These are phyloP conservation scores for Thielaviopsis cerberus DNA, from an alignment of 2,329 filamentous ascomycete genomes.

Conservation along the genomic window DNA sequence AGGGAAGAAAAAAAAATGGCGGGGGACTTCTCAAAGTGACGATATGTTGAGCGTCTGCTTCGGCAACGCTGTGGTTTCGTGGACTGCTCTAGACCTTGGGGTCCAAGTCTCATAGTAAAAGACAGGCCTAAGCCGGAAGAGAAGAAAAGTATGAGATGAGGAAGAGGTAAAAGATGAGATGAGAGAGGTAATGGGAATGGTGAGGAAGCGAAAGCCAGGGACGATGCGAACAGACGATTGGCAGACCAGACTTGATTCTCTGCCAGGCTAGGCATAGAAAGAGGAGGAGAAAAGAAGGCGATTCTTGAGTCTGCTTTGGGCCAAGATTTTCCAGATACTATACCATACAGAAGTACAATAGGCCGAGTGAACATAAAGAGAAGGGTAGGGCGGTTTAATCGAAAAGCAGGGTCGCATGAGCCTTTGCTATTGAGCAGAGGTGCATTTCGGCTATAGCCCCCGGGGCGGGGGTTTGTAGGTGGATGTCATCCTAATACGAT, in stretches of 20 bases:
- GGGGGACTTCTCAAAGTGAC: neutral
- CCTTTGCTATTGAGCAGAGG: too few relatives aligned
- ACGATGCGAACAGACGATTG: neutral
- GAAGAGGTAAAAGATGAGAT: neutral
- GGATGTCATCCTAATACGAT: too few relatives aligned
- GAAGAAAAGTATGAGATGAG: neutral
- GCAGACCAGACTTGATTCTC: too few relatives aligned
- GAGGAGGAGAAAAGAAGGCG: neutral
- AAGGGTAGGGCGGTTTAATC: too few relatives aligned
- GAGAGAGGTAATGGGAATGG: neutral
- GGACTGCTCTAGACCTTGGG: neutral
- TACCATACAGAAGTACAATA: too few relatives aligned
- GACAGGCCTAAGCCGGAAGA: too few relatives aligned
- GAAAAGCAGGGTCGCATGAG: too few relatives aligned
- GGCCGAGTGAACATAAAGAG: too few relatives aligned
- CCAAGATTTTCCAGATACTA: too few relatives aligned
- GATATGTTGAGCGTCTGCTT: neutral
- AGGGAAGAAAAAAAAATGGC: neutral
- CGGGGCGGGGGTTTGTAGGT: too few relatives aligned
- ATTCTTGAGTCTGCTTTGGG: neutral
- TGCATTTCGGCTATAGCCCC: too few relatives aligned
- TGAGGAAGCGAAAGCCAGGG: neutral
- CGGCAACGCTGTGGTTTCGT: neutral
- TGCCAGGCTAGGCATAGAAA: neutral
- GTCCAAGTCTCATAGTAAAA: neutral